A percentile compares a stretch with the other conserved stretches of the same genome.
These are phyloP conservation scores for Leccinellum rugosiceps DNA, from an alignment of 768 basidiomycete species.

Conservation along the genomic window DNA sequence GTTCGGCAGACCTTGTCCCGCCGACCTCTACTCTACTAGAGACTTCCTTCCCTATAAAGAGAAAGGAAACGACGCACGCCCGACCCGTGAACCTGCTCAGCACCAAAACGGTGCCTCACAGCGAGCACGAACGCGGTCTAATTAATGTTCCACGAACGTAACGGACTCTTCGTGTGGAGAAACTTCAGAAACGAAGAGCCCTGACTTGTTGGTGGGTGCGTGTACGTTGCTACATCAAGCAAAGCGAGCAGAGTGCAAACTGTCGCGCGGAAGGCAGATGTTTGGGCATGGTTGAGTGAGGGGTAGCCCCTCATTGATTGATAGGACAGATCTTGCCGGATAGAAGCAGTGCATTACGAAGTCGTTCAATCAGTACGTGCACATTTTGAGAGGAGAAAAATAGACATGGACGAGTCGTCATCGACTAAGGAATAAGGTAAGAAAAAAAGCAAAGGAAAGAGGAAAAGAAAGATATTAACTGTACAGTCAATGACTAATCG, in stretches of 20 bases:
- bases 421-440: no score
- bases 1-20: slow-evolving; percentile 32
- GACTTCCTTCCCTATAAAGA: slow-evolving; percentile 30
- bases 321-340: no score
- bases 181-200: slow-evolving; percentile 41
- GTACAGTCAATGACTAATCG: slow-evolving; percentile 22
- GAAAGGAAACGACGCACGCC: slow-evolving; percentile 32
- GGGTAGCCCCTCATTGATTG: no score
- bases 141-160: slow-evolving; percentile 70
- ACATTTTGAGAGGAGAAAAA: neutral
- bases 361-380: no score
- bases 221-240: neutral
- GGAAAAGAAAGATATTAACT: neutral
- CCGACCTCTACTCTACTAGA: slow-evolving; percentile 59
- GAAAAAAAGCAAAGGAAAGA: neutral
- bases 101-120: slow-evolving; percentile 56
- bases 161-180: slow-evolving; percentile 53
- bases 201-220: slow-evolving; percentile 56
- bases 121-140: slow-evolving; percentile 38
- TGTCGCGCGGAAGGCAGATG: neutral
- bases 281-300: no score
- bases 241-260: neutral
- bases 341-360: no score
- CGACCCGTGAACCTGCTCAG: slow-evolving; percentile 42
- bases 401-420: neutral